Base-by-base conservation (phyloP, 345 rosid species). In the Camelina neglecta region DNA sequence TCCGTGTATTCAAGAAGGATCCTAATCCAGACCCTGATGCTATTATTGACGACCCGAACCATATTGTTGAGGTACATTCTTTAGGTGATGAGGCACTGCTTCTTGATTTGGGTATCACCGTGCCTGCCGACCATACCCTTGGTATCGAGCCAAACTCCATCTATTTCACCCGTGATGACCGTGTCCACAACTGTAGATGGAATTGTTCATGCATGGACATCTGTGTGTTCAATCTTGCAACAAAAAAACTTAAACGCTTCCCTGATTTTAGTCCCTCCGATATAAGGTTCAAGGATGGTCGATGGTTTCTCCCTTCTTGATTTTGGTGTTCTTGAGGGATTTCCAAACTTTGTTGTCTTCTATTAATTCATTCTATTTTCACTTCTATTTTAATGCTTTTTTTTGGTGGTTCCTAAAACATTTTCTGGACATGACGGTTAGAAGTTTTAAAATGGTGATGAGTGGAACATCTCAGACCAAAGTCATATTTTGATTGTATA, bases 161-260 rank as follows among this genome's bases (percentile, higher is more conserved):
- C 9, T 18, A 60, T 9, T 36, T 67, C 61, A 67, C 61, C 6
- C n/a, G 50, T 54, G 11, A 35, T 51, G 50, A 67, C 50, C 72
- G 50, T 53, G 13, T 5, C 3, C 0, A 18, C 8, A n/a, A 5
- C 10, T 2, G 21, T 48, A 9, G 10, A 45, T 2, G 10, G 6
- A 1, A 13, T 12, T 5, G 1, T 13, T 53, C 65, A 4, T 53
- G 2, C 9, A 38, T 41, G 3, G 72, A 67, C 50, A 21, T 68
- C 2, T 68, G 50, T 54, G 62, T 54, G 39, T 68, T 13, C 39
- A 54, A 39, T 39, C 11, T 54, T 68, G 62, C 7, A n/a, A 21
- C 72, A 10, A 68, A 55, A 41, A 41, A 15, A 12, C 1, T 24
- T 6, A 68, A 23, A 54, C 39, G 26, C 2, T 68, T 68, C 62